Evolutionary conservation across 345 rosid species (phyloP), one percentile per base, ranked within the genome.

Genomic region (Ceriops decandra): DNA sequence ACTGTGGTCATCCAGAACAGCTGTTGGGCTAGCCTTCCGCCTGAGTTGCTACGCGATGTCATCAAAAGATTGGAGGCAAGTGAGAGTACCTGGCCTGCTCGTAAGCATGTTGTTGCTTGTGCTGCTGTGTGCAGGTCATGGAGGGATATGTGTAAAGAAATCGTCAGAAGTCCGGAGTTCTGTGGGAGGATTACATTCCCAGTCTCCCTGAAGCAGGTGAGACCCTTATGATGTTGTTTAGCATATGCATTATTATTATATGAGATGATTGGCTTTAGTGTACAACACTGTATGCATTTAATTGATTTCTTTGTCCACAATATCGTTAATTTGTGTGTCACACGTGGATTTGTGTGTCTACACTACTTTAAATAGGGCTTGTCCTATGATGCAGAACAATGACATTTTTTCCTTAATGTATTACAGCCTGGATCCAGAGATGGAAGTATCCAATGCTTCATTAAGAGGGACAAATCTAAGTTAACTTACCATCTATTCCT

Each of bases 151-250:
- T 64, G 68, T 52, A 64, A 51, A 64, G 68, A 64, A 17, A 49
- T 64, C 17, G 68, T 64, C 22, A 64, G 26, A 52, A 64, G 46
- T 51, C 72, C 65, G 11, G 72, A 69, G 57, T 60, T 59, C 38
- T 69, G 31, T 60, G 72, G 66, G 31, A 69, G 51, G 58, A 47
- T 69, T 33, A 49, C 72, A 7, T 69, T 69, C 46, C 72, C 72
- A 19, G 46, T 69, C 28, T 69, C 66, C 57, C 49, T 69, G 32
- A 60, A 69, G 65, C 66, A 69, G 72, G 66, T 69, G 57, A 46
- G 27, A 31, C n/a, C 32, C n/a, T 2, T 68, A 0, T 10, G 20
- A 33, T 2, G 20, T 42, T 57, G 9, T 46, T 58, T 22, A 13
- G 19, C 35, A 20, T 19, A 30, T 46, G 20, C 6, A 15, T 59